A percentile compares a stretch with the other conserved stretches of the same genome.
Evolutionary conservation across 768 basidiomycete genomes (phyloP).

Genomic region (Auriscalpium vulgare): DNA sequence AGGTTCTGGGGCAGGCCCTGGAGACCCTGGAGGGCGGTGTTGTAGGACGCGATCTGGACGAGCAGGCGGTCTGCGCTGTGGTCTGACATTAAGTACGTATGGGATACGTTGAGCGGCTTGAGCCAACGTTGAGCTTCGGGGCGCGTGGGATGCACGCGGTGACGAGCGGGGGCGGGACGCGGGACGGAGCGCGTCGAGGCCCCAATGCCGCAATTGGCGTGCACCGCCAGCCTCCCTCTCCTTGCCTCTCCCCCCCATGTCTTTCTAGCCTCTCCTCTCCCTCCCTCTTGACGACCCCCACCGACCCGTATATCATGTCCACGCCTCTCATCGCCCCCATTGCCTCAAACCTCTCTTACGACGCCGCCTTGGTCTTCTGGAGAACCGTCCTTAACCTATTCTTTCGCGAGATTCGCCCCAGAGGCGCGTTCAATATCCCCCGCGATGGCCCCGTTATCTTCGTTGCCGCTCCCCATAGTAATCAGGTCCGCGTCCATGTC

Average conservation of each 20-base stretch:
- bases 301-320: neutral
- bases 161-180: neutral
- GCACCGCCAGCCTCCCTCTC: neutral
- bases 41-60: constrained; percentile 84
- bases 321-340: neutral
- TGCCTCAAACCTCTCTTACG: constrained; percentile 37
- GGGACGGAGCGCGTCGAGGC: neutral
- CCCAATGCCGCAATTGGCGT: neutral
- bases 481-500: constrained; percentile 49
- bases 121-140: neutral
- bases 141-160: neutral
- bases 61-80: constrained; percentile 32
- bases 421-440: constrained; percentile 92
- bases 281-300: neutral
- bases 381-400: constrained; percentile 80
- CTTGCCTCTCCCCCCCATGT: neutral
- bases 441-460: constrained; percentile 86
- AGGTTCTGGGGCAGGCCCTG: constrained; percentile 73
- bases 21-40: constrained; percentile 81
- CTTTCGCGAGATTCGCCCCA: constrained; percentile 89
- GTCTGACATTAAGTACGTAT: neutral
- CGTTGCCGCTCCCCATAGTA: constrained; percentile 88
- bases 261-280: neutral
- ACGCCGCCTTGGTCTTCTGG: constrained; percentile 77
- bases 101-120: neutral